Evolutionary conservation across 2,329 filamentous ascomycete species (phyloP).

Genomic region (Metarhizium album): DNA sequence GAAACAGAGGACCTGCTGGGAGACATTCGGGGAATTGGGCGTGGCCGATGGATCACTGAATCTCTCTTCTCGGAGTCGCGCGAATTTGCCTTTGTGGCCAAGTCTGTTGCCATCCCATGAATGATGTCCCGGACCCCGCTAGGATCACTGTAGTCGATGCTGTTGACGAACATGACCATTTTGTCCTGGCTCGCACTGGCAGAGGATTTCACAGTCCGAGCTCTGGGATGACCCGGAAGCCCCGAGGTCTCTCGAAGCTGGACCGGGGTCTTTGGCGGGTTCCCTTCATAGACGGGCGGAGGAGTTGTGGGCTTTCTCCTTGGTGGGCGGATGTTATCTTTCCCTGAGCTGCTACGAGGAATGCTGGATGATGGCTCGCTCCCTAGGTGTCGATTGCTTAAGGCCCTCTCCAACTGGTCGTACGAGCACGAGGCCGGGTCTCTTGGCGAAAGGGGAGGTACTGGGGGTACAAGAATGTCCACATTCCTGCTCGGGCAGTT

Average conservation of each 20-base stretch:
- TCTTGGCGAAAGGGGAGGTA: constrained; percentile 4
- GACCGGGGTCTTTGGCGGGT: constrained; percentile 23
- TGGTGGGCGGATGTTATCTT: constrained; percentile 21
- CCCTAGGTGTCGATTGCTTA: not conserved
- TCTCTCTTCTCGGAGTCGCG: constrained; percentile 7
- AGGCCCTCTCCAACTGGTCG: not conserved
- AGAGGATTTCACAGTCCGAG: constrained; percentile 21
- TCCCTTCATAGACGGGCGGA: constrained; percentile 10
- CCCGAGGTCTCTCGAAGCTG: constrained; percentile 35
- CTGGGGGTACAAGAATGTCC: constrained; percentile 8
- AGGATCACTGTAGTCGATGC: constrained; percentile 45
- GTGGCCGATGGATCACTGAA: constrained; percentile 43
- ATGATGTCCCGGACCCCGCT: constrained; percentile 9
- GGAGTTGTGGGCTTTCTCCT: constrained; percentile 15
- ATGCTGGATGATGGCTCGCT: constrained; percentile 13
- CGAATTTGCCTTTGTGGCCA: not conserved
- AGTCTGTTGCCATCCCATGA: constrained; percentile 16
- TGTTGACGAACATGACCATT: constrained; percentile 45
- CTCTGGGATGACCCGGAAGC: constrained; percentile 36
- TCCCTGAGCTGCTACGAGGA: constrained; percentile 21
- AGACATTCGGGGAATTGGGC: constrained; percentile 42
- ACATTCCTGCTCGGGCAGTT: not conserved
- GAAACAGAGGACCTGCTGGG: not conserved
- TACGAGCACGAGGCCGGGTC: not conserved
- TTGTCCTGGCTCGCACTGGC: constrained; percentile 20